phyloP scores from a whole-genome alignment of 2,329 filamentous ascomycete species.

The Pseudogymnoascus sp. region DNA sequence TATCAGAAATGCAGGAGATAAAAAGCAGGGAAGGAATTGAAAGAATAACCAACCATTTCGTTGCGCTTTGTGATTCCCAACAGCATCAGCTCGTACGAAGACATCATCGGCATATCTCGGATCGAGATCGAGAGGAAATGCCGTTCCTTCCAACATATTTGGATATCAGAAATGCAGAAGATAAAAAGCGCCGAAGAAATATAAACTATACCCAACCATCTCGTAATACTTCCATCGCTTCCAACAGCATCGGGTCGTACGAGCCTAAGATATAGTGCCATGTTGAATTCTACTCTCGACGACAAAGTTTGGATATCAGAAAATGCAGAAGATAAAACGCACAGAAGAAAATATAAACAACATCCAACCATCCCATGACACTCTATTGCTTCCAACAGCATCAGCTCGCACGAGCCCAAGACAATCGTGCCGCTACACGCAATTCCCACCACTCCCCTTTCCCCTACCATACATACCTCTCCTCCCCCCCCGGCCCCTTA shows the following conservation, averaged over 20 bases:
- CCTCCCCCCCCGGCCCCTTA: neutral
- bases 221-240: neutral
- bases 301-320: neutral
- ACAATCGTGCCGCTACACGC: neutral
- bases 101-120: neutral
- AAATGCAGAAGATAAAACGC: neutral
- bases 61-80: neutral
- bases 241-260: neutral
- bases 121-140: neutral
- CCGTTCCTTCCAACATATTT: neutral
- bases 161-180: neutral
- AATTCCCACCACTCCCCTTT: neutral
- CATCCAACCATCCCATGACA: neutral
- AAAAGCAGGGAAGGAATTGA: neutral
- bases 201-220: neutral
- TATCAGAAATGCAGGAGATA: conserved; percentile 1
- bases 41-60: neutral
- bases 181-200: neutral
- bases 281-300: too few species aligned
- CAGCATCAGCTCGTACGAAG: neutral
- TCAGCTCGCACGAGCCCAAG: neutral
- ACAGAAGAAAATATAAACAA: neutral
- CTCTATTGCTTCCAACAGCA: neutral
- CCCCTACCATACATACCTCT: neutral
- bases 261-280: neutral